A percentile compares a stretch with the other conserved stretches of the same genome.
Evolutionary conservation across 2,329 filamentous ascomycete species (phyloP).

Genomic region (Cladosporium sp.): DNA sequence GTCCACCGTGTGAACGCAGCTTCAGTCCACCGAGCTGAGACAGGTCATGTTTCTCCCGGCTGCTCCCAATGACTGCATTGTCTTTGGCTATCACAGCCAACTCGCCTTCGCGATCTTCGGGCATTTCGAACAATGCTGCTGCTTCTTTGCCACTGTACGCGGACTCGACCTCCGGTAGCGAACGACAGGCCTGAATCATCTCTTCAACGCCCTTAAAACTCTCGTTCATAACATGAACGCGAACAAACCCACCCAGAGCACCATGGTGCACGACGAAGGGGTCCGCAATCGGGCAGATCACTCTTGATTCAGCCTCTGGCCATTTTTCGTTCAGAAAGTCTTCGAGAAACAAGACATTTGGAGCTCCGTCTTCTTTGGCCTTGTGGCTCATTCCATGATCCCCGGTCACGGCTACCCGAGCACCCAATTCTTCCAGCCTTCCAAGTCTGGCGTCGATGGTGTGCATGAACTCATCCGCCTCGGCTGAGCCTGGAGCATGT

Average conservation of each 20-base stretch:
- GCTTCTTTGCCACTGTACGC: conserved; percentile 32
- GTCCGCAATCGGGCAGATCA: conserved; percentile 44
- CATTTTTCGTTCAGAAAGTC: conserved; percentile 34
- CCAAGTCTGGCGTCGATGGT: conserved; percentile 33
- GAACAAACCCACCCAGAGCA: conserved; percentile 40
- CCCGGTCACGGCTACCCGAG: conserved; percentile 38
- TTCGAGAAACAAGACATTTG: conserved; percentile 39
- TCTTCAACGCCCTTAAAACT: conserved; percentile 19
- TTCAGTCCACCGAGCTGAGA: conserved; percentile 31
- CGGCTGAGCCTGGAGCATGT: conserved; percentile 33
- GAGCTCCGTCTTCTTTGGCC: conserved; percentile 30
- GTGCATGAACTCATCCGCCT: conserved; percentile 36
- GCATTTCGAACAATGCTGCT: conserved; percentile 34
- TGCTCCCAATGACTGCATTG: conserved; percentile 36
- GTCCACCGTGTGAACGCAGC: conserved; percentile 39
- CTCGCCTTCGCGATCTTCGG: conserved; percentile 38
- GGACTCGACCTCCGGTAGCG: conserved; percentile 32
- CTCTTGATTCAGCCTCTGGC: conserved; percentile 29
- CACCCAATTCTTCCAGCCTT: conserved; percentile 32
- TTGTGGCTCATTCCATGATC: conserved; percentile 44
- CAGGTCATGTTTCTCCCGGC: conserved; percentile 34
- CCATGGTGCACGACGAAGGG: conserved; percentile 43
- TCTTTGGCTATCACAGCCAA: conserved; percentile 36
- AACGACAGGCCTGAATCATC: conserved; percentile 28
- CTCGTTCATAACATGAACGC: conserved; percentile 33